A percentile compares a stretch with the other conserved stretches of the same genome.
Conservation (phyloP, 163 green algal species). For the Picocystis sp. region DNA sequence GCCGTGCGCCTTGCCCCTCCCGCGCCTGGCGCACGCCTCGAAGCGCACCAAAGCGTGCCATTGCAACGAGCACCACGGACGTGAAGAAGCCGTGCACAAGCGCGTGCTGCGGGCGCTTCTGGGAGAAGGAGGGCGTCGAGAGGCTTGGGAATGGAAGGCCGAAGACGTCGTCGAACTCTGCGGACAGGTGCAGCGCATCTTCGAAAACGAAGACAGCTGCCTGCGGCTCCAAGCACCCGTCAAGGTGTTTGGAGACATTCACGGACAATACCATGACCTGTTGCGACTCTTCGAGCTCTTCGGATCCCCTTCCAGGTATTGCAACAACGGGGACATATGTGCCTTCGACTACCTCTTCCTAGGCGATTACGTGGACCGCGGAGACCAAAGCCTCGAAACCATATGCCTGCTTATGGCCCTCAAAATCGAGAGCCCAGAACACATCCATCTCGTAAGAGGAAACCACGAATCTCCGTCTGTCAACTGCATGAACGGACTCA, state of each 20-base stretch:
- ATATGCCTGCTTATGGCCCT: slow-evolving; percentile 11
- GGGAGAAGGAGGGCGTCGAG: too few species aligned
- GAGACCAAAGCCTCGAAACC: slow-evolving; percentile 10
- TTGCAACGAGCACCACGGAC: too few species aligned
- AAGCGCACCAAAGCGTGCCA: too few species aligned
- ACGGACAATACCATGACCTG: slow-evolving; percentile 12
- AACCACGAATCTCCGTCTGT: background rate
- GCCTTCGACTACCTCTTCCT: slow-evolving; percentile 9
- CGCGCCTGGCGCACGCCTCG: too few species aligned
- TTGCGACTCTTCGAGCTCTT: slow-evolving; percentile 8
- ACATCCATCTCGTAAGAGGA: slow-evolving; percentile 11
- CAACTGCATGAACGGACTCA: background rate
- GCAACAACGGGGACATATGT: slow-evolving; percentile 5
- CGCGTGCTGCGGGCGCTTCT: too few species aligned
- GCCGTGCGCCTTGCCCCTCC: too few species aligned
- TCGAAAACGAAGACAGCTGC: too few species aligned
- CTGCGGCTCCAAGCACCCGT: background rate
- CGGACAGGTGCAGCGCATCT: too few species aligned
- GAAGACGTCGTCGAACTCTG: too few species aligned
- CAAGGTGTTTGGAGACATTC: slow-evolving; percentile 12
- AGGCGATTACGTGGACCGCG: slow-evolving; percentile 13
- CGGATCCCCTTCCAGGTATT: slow-evolving; percentile 4
- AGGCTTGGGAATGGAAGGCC: too few species aligned
- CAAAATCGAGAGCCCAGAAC: slow-evolving; percentile 9
- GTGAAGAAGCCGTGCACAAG: too few species aligned